These are phyloP conservation scores for Aspergillus nidulans DNA, from an alignment of 495 filamentous ascomycete species.

Conservation along the genomic window DNA sequence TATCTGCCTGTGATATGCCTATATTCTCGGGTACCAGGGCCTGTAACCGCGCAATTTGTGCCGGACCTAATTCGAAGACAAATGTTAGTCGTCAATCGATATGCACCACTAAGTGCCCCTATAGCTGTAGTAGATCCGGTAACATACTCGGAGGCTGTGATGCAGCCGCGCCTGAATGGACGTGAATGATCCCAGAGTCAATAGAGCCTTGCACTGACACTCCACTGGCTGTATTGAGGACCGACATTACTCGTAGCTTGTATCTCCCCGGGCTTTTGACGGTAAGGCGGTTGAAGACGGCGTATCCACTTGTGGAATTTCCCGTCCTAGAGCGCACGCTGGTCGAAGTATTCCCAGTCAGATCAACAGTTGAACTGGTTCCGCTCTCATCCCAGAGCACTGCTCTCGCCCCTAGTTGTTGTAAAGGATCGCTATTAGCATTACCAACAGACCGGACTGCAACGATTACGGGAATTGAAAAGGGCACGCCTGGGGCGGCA, in stretches of 20 bases:
- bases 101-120: not conserved
- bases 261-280: conserved; percentile 34
- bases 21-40: conserved; percentile 33
- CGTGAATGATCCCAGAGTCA: conserved; percentile 33
- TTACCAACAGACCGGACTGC: conserved; percentile 32
- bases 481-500: conserved; percentile 24
- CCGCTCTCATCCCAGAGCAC: conserved; percentile 32
- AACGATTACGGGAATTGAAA: conserved; percentile 35
- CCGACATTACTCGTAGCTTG: conserved; percentile 35
- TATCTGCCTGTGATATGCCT: conserved; percentile 34
- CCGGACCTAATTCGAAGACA: conserved; percentile 17
- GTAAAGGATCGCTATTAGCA: conserved; percentile 20
- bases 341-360: conserved; percentile 31
- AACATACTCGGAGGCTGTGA: conserved; percentile 35
- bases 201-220: conserved; percentile 31
- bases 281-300: conserved; percentile 28
- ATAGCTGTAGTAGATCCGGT: not conserved
- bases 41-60: conserved; percentile 27
- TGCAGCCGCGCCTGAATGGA: conserved; percentile 26
- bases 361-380: conserved; percentile 17
- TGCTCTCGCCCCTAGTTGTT: conserved; percentile 32
- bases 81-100: conserved; percentile 1
- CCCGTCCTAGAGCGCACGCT: conserved; percentile 34
- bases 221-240: conserved; percentile 27
- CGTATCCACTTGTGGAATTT: conserved; percentile 35